Evolutionary conservation across 208 protist species (phyloP).

Genomic region (Wallacemonas sp.): DNA sequence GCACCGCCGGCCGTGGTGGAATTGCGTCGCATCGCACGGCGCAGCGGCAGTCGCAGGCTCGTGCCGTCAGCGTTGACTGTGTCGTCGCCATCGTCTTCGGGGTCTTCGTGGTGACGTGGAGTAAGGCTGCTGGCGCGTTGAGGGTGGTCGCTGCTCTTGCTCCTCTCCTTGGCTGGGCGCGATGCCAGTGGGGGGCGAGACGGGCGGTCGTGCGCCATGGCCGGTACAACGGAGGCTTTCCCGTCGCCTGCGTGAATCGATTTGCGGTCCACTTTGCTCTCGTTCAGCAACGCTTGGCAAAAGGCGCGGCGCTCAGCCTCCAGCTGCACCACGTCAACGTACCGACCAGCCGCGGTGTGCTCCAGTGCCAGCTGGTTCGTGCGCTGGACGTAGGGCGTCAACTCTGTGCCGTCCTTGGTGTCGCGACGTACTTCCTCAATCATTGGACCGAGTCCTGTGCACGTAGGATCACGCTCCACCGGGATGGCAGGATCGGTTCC

Average conservation of each 20-base stretch:
- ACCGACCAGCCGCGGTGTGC: neutral
- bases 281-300: constrained; percentile 32
- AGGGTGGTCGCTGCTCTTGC: too few relatives aligned
- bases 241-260: neutral
- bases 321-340: constrained; percentile 15
- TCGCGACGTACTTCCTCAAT: constrained; percentile 9
- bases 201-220: too few relatives aligned
- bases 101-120: constrained; percentile 4
- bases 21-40: constrained; percentile 42
- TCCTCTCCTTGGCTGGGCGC: neutral
- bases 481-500: constrained; percentile 17
- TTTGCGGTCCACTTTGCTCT: neutral
- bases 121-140: constrained; percentile 6
- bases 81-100: neutral
- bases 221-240: too few relatives aligned
- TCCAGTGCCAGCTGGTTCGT: constrained; percentile 5
- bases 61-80: too few relatives aligned
- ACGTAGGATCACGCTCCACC: constrained; percentile 7
- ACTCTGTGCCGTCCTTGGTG: constrained; percentile 14
- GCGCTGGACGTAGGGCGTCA: constrained; percentile 29
- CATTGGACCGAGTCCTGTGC: neutral
- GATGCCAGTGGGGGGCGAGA: neutral
- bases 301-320: constrained; percentile 85
- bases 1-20: constrained; percentile 38
- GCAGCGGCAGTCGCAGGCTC: constrained; percentile 4